Evolutionary conservation across 2,329 filamentous ascomycete genomes (phyloP).

Genomic region (Trichoderma koningii): DNA sequence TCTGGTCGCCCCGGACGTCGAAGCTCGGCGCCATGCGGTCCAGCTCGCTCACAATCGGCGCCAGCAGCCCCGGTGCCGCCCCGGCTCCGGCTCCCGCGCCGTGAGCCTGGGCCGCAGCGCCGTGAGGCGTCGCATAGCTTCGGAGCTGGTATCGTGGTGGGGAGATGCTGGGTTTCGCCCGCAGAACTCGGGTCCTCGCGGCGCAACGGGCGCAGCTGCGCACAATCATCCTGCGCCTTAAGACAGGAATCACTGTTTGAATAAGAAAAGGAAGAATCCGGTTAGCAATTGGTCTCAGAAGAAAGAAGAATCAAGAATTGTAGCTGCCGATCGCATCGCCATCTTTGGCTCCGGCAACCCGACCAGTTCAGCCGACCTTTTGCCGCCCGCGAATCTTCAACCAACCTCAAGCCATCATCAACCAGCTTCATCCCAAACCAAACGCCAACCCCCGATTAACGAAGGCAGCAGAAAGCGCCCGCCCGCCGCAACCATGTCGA

Average conservation of each 20-base stretch:
- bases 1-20: constrained; percentile 76
- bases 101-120: constrained; percentile 35
- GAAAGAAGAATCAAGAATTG: not conserved
- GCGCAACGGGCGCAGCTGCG: constrained; percentile 42
- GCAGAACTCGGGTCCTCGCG: constrained; percentile 34
- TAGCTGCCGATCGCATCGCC: not conserved
- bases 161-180: constrained; percentile 35
- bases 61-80: constrained; percentile 46
- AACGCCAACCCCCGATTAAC: not conserved
- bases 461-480: constrained; percentile 35
- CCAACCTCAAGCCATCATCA: constrained; percentile 9
- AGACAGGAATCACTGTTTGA: not conserved
- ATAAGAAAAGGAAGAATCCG: not conserved
- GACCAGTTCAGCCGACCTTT: constrained; percentile 35
- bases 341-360: not conserved
- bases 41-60: constrained; percentile 67
- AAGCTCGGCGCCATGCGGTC: constrained; percentile 91
- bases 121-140: constrained; percentile 44
- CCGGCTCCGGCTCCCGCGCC: constrained; percentile 32
- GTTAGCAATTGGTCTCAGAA: not conserved
- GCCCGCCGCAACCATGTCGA: constrained; percentile 73
- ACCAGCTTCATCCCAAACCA: constrained; percentile 20
- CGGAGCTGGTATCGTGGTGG: constrained; percentile 43
- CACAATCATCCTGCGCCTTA: constrained; percentile 38
- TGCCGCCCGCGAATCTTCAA: constrained; percentile 33